Evolutionary conservation across 768 basidiomycete species (phyloP).

Genomic region (Porphyrellus cyaneotinctus): DNA sequence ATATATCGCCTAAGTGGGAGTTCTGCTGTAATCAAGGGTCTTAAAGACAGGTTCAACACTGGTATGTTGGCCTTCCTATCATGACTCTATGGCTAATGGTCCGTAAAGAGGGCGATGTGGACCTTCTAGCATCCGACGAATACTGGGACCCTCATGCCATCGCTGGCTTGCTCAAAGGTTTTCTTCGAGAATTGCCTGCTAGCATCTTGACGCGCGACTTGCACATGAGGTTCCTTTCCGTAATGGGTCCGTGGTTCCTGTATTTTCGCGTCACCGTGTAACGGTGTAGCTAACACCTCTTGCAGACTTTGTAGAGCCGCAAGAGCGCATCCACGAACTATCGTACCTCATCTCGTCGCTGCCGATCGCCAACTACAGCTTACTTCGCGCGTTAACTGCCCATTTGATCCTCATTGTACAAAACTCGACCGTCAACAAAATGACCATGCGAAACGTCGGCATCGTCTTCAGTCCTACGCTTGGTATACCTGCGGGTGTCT

Average conservation of each 20-base stretch:
- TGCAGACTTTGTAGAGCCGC: constrained; percentile 81
- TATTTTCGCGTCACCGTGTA: not conserved
- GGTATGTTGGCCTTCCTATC: constrained; percentile 45
- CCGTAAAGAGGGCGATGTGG: constrained; percentile 86
- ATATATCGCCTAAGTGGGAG: constrained; percentile 95
- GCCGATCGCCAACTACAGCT: constrained; percentile 88
- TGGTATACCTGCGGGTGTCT: constrained; percentile 96
- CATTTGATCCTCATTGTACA: constrained; percentile 94
- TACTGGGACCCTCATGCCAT: constrained; percentile 98
- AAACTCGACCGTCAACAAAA: constrained; percentile 88
- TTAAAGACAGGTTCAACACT: constrained; percentile 90
- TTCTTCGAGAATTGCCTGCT: constrained; percentile 87
- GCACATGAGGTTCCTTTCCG: constrained; percentile 85
- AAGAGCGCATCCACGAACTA: constrained; percentile 85
- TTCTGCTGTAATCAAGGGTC: constrained; percentile 88
- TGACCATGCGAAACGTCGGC: constrained; percentile 98
- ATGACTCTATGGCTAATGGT: constrained; percentile 8
- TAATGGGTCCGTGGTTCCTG: constrained; percentile 66
- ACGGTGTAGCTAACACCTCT: constrained; percentile 12
- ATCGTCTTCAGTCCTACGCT: constrained; percentile 98
- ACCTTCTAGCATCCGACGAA: constrained; percentile 82
- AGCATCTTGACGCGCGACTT: constrained; percentile 91
- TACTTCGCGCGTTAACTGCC: constrained; percentile 89
- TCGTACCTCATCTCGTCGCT: constrained; percentile 81
- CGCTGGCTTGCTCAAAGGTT: constrained; percentile 90